Percentiles rank a stretch among this genome's conserved stretches.
phyloP scores from a whole-genome alignment of 768 basidiomycete species.

The Mycena latifolia region DNA sequence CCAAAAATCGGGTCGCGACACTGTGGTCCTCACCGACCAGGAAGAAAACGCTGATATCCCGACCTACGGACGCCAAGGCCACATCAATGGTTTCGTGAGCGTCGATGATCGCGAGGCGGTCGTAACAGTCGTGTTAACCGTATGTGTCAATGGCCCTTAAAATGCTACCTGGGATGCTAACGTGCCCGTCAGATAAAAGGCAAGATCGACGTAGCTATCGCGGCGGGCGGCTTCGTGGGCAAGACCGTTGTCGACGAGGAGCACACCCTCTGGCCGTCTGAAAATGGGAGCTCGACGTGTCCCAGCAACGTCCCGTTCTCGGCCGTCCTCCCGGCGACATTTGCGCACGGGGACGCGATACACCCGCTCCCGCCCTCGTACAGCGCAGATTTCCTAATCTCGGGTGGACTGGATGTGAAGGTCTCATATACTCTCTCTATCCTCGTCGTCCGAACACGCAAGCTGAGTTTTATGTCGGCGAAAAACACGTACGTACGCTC shows the following conservation, averaged over 20 bases:
- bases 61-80: conserved; percentile 55
- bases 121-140: conserved; percentile 58
- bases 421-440: conserved; percentile 6
- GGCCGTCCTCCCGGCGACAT: conserved; percentile 59
- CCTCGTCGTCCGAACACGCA: conserved; percentile 4
- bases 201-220: conserved; percentile 51
- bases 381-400: conserved; percentile 43
- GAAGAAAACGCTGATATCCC: conserved; percentile 54
- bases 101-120: conserved; percentile 54
- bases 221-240: conserved; percentile 49
- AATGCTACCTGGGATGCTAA: not conserved
- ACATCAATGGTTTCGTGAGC: conserved; percentile 58
- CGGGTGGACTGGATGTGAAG: conserved; percentile 50
- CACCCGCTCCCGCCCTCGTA: conserved; percentile 64
- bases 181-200: conserved; percentile 52
- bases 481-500: conserved; percentile 10
- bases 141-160: conserved; percentile 30
- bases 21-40: conserved; percentile 62
- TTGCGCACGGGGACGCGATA: conserved; percentile 46
- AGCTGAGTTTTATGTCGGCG: not conserved
- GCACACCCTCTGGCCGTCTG: conserved; percentile 50
- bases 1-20: conserved; percentile 53
- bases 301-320: conserved; percentile 55
- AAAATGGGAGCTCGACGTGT: conserved; percentile 33
- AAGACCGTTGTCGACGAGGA: conserved; percentile 46